Evolutionary conservation across 1,284 basidiomycete species (phyloP).

Genomic region (Tylopilus sp.): DNA sequence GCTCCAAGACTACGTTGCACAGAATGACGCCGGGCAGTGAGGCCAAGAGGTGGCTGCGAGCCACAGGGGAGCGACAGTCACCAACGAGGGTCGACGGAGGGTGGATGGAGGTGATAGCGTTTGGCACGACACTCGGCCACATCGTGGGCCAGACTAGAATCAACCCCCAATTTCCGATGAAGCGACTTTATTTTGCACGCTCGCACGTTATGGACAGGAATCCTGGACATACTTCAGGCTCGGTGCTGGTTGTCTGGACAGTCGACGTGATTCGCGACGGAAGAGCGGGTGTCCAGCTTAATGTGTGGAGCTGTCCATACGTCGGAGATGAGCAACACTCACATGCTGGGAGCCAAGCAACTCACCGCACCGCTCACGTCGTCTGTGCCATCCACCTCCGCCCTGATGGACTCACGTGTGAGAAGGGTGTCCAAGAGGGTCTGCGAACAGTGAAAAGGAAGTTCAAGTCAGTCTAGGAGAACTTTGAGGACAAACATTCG

Average conservation of each 20-base stretch:
- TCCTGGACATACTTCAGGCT: not conserved
- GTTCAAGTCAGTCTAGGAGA: not conserved
- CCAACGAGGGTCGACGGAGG: no score
- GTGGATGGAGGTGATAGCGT: no score
- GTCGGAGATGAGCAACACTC: not conserved
- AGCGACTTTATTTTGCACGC: not conserved
- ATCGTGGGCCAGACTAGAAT: not conserved
- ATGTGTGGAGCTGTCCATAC: not conserved
- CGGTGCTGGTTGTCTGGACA: not conserved
- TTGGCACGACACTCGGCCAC: no score
- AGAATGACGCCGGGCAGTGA: no score
- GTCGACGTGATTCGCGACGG: not conserved
- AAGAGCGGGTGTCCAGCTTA: not conserved
- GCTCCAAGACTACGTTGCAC: no score
- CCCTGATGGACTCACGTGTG: not conserved
- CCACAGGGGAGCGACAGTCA: no score
- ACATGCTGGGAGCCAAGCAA: no score
- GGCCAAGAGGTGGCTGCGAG: no score
- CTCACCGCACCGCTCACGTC: not conserved
- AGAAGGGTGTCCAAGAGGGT: constrained; percentile 1
- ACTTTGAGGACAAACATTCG: constrained; percentile 25
- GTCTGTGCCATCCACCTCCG: not conserved
- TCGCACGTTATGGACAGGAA: not conserved
- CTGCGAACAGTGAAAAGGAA: not conserved
- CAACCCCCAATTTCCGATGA: not conserved